phyloP scores from a whole-genome alignment of 169 alveolate species.

The Cryptosporidium parvum region DNA sequence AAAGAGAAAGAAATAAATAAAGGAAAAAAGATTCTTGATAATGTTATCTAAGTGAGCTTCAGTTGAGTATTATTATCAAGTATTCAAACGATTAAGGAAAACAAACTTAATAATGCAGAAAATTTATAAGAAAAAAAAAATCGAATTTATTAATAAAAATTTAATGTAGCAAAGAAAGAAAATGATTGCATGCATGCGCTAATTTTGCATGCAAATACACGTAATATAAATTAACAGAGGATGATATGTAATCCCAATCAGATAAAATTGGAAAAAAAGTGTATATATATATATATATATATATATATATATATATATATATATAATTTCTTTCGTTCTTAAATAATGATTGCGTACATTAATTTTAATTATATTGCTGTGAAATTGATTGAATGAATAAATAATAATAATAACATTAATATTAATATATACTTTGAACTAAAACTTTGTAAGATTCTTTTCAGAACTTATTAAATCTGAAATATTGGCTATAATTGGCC shows the following conservation, averaged over 20 bases:
- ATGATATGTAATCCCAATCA: not conserved
- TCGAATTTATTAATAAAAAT: not conserved
- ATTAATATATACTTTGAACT: not conserved
- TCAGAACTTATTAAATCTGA: not conserved
- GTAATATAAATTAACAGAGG: not conserved
- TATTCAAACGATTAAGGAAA: not conserved
- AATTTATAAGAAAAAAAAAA: not conserved
- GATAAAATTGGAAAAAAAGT: not conserved
- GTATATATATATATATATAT: too few species aligned
- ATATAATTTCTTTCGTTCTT: not conserved
- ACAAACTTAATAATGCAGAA: not conserved
- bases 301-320: not conserved
- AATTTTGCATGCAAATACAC: not conserved
- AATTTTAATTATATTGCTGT: not conserved
- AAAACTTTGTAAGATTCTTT: not conserved
- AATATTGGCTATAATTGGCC: conserved; percentile 64
- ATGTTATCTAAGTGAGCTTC: not conserved
- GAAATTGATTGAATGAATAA: not conserved
- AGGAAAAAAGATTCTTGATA: not conserved
- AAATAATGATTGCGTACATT: not conserved
- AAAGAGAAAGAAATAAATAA: too few species aligned
- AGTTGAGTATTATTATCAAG: not conserved
- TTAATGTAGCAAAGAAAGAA: not conserved
- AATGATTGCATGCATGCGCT: not conserved
- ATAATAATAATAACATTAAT: too few species aligned